These are phyloP conservation scores for Fusarium robinianum DNA, from an alignment of 2,329 filamentous ascomycete species.

Conservation along the genomic window DNA sequence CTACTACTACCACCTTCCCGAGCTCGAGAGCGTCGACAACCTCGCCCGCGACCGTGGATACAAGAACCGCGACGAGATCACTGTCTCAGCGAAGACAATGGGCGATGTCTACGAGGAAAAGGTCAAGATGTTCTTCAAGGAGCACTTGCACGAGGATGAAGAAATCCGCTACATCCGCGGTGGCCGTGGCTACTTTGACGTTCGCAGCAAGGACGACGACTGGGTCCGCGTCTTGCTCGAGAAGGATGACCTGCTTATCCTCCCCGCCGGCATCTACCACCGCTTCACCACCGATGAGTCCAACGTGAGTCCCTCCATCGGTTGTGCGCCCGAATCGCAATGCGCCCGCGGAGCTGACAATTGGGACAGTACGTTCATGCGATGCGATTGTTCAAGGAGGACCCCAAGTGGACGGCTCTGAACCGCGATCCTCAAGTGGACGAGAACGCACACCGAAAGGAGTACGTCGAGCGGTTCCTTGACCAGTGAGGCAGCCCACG, in stretches of 20 bases:
- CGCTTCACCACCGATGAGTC: conserved; percentile 92
- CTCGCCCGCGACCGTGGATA: conserved; percentile 79
- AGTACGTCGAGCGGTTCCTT: conserved; percentile 66
- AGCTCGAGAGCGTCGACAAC: conserved; percentile 68
- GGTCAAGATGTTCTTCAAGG: conserved; percentile 89
- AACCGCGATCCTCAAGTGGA: conserved; percentile 81
- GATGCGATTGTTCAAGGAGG: conserved; percentile 96
- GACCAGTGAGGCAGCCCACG: conserved; percentile 32
- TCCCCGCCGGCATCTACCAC: conserved; percentile 95
- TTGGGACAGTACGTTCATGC: conserved; percentile 81
- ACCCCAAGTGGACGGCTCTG: conserved; percentile 96
- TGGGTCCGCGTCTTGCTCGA: conserved; percentile 88
- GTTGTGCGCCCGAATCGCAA: not conserved
- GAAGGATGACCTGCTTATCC: conserved; percentile 88
- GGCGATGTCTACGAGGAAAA: conserved; percentile 89
- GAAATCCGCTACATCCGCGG: conserved; percentile 95
- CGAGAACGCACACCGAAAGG: conserved; percentile 74
- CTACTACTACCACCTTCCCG: conserved; percentile 71
- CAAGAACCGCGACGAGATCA: conserved; percentile 94
- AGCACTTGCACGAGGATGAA: conserved; percentile 97
- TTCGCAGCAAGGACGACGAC: conserved; percentile 77
- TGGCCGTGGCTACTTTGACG: conserved; percentile 91
- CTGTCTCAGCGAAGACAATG: conserved; percentile 83
- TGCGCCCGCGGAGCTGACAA: conserved; percentile 3
- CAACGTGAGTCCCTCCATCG: conserved; percentile 67